Conservation (phyloP, 192 early-diverging fungal genomes). For the Paraglomus brasilianum region DNA sequence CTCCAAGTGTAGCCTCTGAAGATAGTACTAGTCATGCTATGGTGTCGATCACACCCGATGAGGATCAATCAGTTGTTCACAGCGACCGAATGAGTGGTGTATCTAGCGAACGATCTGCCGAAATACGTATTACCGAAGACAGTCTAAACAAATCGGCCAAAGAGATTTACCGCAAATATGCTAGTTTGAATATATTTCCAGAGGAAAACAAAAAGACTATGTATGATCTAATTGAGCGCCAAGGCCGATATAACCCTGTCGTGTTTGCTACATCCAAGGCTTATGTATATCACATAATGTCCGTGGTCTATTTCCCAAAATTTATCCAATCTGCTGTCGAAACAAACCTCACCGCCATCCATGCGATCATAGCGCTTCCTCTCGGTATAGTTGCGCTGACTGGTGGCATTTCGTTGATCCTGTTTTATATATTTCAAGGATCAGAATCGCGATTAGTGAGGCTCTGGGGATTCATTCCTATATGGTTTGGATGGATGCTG, state of each 20-base stretch:
- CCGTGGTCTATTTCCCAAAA: conserved; percentile 44
- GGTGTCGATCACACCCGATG: background rate
- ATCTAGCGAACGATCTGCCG: background rate
- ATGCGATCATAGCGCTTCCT: conserved; percentile 28
- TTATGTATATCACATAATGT: conserved; percentile 47
- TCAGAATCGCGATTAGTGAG: conserved; percentile 29
- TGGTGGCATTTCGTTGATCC: conserved; percentile 37
- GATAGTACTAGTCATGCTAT: background rate
- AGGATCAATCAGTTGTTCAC: background rate
- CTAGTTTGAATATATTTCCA: conserved; percentile 32
- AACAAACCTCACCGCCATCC: conserved; percentile 35
- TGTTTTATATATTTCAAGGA: conserved; percentile 42
- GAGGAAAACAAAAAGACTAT: conserved; percentile 42
- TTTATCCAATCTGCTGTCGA: conserved; percentile 43
- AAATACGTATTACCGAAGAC: conserved; percentile 9
- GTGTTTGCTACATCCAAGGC: conserved; percentile 44
- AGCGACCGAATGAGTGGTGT: background rate
- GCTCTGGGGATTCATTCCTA: conserved; percentile 34
- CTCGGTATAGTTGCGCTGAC: conserved; percentile 34
- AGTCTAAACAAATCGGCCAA: conserved; percentile 25
- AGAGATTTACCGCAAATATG: conserved; percentile 24
- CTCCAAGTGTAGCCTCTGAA: too few species aligned
- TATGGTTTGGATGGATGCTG: conserved; percentile 40
- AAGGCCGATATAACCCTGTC: conserved; percentile 44
- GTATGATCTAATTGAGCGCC: conserved; percentile 38